These are phyloP conservation scores for Trypanosomatidae sp. DNA, from an alignment of 208 protist genomes.

Conservation along the genomic window DNA sequence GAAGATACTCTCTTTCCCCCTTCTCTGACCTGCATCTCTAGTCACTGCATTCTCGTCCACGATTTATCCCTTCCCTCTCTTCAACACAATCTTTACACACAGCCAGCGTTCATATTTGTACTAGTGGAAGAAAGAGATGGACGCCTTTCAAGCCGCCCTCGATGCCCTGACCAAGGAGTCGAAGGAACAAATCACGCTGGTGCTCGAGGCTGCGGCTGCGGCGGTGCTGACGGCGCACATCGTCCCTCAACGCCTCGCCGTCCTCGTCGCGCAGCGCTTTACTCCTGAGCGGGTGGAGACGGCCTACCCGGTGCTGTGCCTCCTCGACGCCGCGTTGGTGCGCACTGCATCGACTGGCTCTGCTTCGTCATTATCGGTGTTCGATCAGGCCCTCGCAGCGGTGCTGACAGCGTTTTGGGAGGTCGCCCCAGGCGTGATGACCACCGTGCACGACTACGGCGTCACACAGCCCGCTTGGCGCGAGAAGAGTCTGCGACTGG, in stretches of 20 bases:
- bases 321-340: constrained; percentile 59
- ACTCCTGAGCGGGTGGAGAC: constrained; percentile 36
- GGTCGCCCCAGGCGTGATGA: constrained; percentile 31
- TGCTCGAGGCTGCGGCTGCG: constrained; percentile 22
- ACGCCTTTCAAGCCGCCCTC: constrained; percentile 44
- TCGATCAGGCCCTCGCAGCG: constrained; percentile 25
- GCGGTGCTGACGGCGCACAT: constrained; percentile 34
- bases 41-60: too few species aligned
- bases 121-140: too few species aligned
- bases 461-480: constrained; percentile 30
- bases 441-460: constrained; percentile 22
- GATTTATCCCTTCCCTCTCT: too few species aligned
- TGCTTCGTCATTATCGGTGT: constrained; percentile 5
- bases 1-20: background rate
- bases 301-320: constrained; percentile 69
- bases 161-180: constrained; percentile 59
- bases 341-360: constrained; percentile 13
- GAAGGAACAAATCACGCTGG: constrained; percentile 64
- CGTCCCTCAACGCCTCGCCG: constrained; percentile 46
- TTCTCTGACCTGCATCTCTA: background rate
- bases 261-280: constrained; percentile 69
- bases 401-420: constrained; percentile 62
- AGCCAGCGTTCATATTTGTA: background rate
- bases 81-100: background rate
- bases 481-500: constrained; percentile 55